Evolutionary conservation across 2,329 filamentous ascomycete genomes (phyloP), one percentile per base, ranked within the genome.

Genomic region (Pestalotiopsis sp.): DNA sequence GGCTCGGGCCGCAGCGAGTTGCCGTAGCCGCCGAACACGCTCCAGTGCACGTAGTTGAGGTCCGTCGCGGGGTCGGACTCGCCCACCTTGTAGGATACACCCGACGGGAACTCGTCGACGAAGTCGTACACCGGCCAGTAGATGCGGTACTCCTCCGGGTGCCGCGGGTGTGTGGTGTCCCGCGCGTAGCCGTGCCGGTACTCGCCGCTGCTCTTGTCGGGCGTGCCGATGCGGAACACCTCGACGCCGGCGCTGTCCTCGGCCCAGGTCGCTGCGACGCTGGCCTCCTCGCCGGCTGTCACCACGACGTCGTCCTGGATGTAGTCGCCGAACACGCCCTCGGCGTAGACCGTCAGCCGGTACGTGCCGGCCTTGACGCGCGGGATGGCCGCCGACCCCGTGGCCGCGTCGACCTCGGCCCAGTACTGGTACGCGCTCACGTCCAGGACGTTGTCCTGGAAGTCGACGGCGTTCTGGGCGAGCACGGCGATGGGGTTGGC

Each of bases 1-100:
- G 82, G 77, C 59, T 83, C 78, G 1, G 81, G 77, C 0, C 86
- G 81, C 3, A 81, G 66, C 14, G 77, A 83, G 75, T 89, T 86
- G 1, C 81, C 86, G 36, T 85, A 80, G 5, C 86, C 86, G 1
- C 89, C 88, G 72, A 89, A 91, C 9, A 89, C 87, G 68, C 85
- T 87, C 90, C 89, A 91, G 75, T 91, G 90, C 4, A 91, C 85
- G 67, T 90, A 90, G 77, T 91, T 91, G 69, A 90, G 81, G 72
- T 89, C 87, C 12, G 78, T 75, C 0, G 78, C 78, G 20, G 80
- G 80, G 31, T 87, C 77, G 69, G 83, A 85, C 73, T 84, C 77
- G 11, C 89, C 88, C 1, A 91, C 84, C 14, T 84, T 83, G 78
- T 87, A 92, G 25, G 80, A 82, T 0, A 91, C 83, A 4, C 89